Evolutionary conservation across 495 filamentous ascomycete genomes (phyloP).

Genomic region (Cairneyella variabilis): DNA sequence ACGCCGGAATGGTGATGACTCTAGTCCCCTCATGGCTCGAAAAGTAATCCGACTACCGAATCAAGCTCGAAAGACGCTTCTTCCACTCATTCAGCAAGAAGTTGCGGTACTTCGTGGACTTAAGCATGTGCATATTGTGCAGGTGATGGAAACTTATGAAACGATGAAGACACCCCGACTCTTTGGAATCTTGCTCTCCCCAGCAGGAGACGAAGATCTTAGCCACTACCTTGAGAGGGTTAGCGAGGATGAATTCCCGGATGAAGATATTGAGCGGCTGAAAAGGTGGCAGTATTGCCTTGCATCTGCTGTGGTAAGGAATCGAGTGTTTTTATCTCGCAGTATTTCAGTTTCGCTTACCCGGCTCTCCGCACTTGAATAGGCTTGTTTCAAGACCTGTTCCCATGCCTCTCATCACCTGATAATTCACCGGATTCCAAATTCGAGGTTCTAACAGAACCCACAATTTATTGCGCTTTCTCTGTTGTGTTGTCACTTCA

Average conservation of each 20-base stretch:
- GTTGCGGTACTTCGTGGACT: constrained; percentile 1
- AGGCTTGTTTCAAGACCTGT: too few relatives aligned
- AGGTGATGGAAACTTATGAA: constrained; percentile 6
- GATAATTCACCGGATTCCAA: too few relatives aligned
- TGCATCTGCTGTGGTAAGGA: too few relatives aligned
- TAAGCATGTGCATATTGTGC: constrained; percentile 1
- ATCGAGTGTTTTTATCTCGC: too few relatives aligned
- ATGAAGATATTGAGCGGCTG: background rate
- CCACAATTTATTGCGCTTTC: too few relatives aligned
- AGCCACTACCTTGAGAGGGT: constrained; percentile 3
- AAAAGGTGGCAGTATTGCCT: constrained; percentile 34
- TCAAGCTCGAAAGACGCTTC: background rate
- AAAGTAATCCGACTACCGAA: constrained; percentile 1
- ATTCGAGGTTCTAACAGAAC: too few relatives aligned
- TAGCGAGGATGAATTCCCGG: background rate
- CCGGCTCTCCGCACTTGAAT: too few relatives aligned
- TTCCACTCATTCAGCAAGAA: constrained; percentile 6
- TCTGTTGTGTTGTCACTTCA: too few relatives aligned
- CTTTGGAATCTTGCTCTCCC: constrained; percentile 7
- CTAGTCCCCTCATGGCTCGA: background rate
- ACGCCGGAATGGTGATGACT: background rate
- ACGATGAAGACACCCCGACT: constrained; percentile 1
- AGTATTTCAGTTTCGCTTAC: too few relatives aligned
- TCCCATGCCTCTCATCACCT: too few relatives aligned
- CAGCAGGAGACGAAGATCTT: constrained; percentile 11